phyloP scores from a whole-genome alignment of 192 early-diverging fungal genomes.

The Chytriomyces sp. region DNA sequence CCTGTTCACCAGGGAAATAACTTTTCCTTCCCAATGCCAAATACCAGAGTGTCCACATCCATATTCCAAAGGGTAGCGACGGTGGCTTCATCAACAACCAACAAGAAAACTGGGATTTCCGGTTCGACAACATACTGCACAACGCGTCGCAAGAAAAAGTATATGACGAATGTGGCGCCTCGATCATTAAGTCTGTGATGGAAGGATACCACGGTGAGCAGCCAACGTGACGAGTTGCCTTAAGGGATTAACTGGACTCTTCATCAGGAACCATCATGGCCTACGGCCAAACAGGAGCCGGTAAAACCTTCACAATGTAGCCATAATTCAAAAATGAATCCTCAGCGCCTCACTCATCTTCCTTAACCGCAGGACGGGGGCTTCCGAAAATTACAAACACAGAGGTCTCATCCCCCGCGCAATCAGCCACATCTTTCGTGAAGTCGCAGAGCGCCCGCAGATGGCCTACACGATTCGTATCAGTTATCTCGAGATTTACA shows the following conservation, averaged over 20 bases:
- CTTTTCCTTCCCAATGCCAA: no score
- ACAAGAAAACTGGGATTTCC: constrained; percentile 67
- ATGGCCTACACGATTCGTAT: constrained; percentile 55
- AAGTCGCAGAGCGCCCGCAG: constrained; percentile 56
- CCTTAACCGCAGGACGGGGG: constrained; percentile 53
- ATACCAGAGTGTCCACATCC: constrained; percentile 57
- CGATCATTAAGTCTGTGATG: constrained; percentile 56
- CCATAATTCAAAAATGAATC: neutral
- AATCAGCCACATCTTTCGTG: constrained; percentile 58
- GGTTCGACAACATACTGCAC: constrained; percentile 62
- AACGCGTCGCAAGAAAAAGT: constrained; percentile 63
- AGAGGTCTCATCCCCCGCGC: constrained; percentile 61
- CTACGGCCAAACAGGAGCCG: constrained; percentile 62
- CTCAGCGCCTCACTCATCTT: neutral
- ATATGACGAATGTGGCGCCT: constrained; percentile 60
- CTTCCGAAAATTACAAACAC: constrained; percentile 69
- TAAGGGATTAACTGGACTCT: neutral
- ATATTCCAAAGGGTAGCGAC: constrained; percentile 60
- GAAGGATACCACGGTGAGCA: constrained; percentile 63
- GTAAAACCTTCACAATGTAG: constrained; percentile 67
- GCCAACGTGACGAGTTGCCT: neutral
- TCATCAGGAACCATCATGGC: constrained; percentile 54
- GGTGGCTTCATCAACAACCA: constrained; percentile 70
- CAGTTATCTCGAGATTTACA: constrained; percentile 64
- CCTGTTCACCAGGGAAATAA: neutral